These are phyloP conservation scores for Vararia minispora DNA, from an alignment of 768 basidiomycete genomes.

Conservation along the genomic window DNA sequence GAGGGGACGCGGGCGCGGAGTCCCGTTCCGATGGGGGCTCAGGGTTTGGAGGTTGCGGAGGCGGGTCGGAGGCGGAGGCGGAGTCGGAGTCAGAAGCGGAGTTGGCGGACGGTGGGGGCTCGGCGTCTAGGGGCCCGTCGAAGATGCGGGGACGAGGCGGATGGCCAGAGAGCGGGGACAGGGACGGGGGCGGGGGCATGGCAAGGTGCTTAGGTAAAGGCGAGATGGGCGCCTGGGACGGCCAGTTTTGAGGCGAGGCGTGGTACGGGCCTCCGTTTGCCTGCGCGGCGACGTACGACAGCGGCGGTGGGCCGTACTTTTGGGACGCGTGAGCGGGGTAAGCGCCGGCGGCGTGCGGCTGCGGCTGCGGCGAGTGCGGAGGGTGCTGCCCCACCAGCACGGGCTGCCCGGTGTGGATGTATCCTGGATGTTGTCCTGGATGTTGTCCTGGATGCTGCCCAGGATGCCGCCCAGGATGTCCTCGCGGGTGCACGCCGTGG, in stretches of 20 bases:
- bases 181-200: constrained; percentile 27
- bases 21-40: background rate
- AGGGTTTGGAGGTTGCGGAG: background rate
- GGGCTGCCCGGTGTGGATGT: constrained; percentile 14
- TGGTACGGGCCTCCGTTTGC: constrained; percentile 15
- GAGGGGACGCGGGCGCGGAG: background rate
- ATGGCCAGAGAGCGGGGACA: constrained; percentile 7
- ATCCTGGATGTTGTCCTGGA: constrained; percentile 16
- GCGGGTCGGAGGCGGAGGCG: background rate
- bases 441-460: constrained; percentile 26
- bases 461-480: constrained; percentile 24
- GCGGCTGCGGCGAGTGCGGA: constrained; percentile 17
- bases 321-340: constrained; percentile 20
- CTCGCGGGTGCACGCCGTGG: constrained; percentile 21
- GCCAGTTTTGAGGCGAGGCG: constrained; percentile 33
- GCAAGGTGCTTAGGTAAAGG: constrained; percentile 56
- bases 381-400: too few species aligned
- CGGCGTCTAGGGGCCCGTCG: constrained; percentile 6
- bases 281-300: constrained; percentile 21
- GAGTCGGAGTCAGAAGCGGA: constrained; percentile 2
- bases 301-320: constrained; percentile 19
- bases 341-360: constrained; percentile 19
- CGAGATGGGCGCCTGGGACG: constrained; percentile 35
- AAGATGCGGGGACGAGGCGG: constrained; percentile 9
- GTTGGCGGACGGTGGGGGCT: background rate